Evolutionary conservation across 208 protist species (phyloP).

Genomic region (Lotmaria passim): DNA sequence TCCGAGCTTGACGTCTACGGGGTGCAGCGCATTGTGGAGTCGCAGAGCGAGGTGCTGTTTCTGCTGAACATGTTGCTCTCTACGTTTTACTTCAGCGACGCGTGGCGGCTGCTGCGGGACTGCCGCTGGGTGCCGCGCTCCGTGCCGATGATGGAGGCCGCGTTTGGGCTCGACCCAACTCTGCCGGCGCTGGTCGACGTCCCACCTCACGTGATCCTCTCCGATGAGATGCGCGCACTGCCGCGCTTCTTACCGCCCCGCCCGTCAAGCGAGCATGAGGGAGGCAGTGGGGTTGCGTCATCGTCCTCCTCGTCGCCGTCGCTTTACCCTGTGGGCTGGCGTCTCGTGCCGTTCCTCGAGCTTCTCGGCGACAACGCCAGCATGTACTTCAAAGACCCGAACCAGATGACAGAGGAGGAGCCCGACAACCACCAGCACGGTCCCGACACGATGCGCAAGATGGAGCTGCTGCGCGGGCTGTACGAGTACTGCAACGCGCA

Average conservation of each 20-base stretch:
- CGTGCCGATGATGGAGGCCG: slow-evolving; percentile 60
- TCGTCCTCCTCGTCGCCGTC: not conserved
- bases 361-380: slow-evolving; percentile 40
- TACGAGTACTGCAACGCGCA: slow-evolving; percentile 88
- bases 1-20: slow-evolving; percentile 12
- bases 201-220: slow-evolving; percentile 31
- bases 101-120: slow-evolving; percentile 58
- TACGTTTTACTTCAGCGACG: slow-evolving; percentile 80
- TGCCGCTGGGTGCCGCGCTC: slow-evolving; percentile 60
- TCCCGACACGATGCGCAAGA: slow-evolving; percentile 78
- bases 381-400: slow-evolving; percentile 41
- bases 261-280: not conserved
- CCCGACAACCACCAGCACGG: slow-evolving; percentile 72
- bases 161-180: slow-evolving; percentile 51
- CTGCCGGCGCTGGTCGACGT: slow-evolving; percentile 40
- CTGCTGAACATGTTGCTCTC: slow-evolving; percentile 80
- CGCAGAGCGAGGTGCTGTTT: slow-evolving; percentile 86
- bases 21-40: slow-evolving; percentile 58
- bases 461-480: slow-evolving; percentile 77
- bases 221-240: slow-evolving; percentile 35
- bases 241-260: slow-evolving; percentile 42
- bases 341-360: slow-evolving; percentile 32
- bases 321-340: slow-evolving; percentile 30
- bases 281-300: not conserved
- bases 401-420: slow-evolving; percentile 43